Base-by-base conservation (phyloP, 2,329 filamentous ascomycete genomes). In the Sarocladium brachiariae region DNA sequence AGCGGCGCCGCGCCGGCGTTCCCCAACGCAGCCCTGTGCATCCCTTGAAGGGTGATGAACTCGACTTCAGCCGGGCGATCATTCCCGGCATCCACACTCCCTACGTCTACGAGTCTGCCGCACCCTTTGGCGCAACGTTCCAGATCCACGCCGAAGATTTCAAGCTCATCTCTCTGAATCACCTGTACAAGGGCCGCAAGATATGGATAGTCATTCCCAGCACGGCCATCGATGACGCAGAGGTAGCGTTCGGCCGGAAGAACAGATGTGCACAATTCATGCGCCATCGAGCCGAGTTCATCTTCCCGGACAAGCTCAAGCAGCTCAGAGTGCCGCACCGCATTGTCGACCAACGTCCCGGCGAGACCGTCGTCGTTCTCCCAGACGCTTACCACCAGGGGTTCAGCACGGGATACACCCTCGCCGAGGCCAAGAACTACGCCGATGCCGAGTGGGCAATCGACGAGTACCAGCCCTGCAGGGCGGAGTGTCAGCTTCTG, bases 101-200 rank as follows among this genome's bases (percentile, higher is more conserved):
- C 2, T 70, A 70, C 48, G 67, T 70, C 2, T 70, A 70, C 52
- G 67, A 70, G 52, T 69, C 67, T 14, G 67, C 63, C 0, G 60
- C 65, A 23, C 52, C 65, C 50, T 70, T 70, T 45, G 67, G 67
- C 4, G 67, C 67, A 7, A 69, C 64, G 4, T 70, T 70, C 30
- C 67, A 70, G 52, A 63, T 70, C 16, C 67, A 70, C 27, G 67
- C 67, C n/a, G 67, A 70, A 50, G 67, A 70, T 43, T 70, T 66
- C 30, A 63, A 67, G 8, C 59, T 70, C 9, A 61, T 66, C 4
- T 70, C 67, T 0, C 57, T 70, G 2, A 70, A 70, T 38, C 67
- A 70, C 31, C 56, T 70, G 2, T 70, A 70, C 58, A 63, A 63
- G 46, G 67, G 67, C 2, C 65, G 67, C 52, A 70, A 70, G 55